Conservation (phyloP, 1,284 basidiomycete genomes). For the Ustilago shanxiensis region DNA sequence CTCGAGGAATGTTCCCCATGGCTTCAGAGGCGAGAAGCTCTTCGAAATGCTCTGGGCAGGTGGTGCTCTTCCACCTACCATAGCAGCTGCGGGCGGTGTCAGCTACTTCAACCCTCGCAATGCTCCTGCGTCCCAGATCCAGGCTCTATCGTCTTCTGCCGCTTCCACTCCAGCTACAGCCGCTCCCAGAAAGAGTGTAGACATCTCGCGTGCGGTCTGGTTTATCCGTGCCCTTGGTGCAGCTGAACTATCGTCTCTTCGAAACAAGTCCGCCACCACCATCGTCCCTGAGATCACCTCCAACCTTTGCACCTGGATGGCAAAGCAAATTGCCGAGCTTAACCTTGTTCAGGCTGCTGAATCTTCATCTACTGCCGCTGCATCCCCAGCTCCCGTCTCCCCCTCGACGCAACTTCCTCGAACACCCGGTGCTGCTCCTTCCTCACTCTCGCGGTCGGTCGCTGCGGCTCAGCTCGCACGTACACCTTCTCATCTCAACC, state of each 20-base stretch:
- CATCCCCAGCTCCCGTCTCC: conserved; percentile 46
- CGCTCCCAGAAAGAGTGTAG: conserved; percentile 76
- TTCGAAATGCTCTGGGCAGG: conserved; percentile 84
- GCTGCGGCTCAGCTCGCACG: conserved; percentile 29
- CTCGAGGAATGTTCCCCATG: conserved; percentile 89
- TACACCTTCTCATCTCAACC: conserved; percentile 23
- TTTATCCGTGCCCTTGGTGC: conserved; percentile 94
- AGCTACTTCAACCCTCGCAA: conserved; percentile 23
- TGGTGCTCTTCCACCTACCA: conserved; percentile 32
- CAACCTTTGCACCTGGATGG: conserved; percentile 86
- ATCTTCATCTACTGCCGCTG: conserved; percentile 35
- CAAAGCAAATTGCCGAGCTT: conserved; percentile 88
- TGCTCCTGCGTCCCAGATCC: conserved; percentile 6
- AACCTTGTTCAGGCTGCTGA: conserved; percentile 33
- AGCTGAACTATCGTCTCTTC: conserved; percentile 78
- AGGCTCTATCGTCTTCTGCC: background rate
- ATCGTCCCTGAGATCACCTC: conserved; percentile 92
- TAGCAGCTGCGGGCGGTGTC: conserved; percentile 8
- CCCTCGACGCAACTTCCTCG: conserved; percentile 26
- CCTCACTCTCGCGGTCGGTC: conserved; percentile 29
- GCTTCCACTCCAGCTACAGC: conserved; percentile 69
- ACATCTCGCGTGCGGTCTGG: conserved; percentile 90
- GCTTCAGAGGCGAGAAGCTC: conserved; percentile 89
- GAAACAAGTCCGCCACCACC: conserved; percentile 70
- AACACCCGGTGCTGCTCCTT: conserved; percentile 20